These are phyloP conservation scores for Nigrospora sphaerica DNA, from an alignment of 2,329 filamentous ascomycete genomes.

Conservation along the genomic window DNA sequence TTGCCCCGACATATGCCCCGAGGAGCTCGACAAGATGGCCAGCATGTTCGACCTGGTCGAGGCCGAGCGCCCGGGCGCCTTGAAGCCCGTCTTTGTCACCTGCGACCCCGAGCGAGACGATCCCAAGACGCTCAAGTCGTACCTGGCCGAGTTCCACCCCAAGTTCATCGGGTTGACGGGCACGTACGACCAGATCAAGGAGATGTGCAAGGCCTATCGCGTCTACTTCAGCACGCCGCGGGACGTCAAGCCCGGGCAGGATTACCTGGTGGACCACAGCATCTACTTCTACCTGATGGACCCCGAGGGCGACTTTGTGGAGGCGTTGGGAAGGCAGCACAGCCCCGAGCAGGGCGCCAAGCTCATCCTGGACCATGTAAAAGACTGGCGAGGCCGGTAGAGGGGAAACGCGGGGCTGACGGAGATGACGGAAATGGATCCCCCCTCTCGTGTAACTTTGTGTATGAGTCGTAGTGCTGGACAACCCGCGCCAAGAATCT, in stretches of 20 bases:
- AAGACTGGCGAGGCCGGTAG: constrained; percentile 38
- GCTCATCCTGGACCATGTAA: constrained; percentile 80
- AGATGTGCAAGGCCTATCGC: constrained; percentile 88
- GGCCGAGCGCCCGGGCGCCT: constrained; percentile 37
- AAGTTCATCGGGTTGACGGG: constrained; percentile 84
- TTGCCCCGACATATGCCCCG: constrained; percentile 97
- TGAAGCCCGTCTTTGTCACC: constrained; percentile 85
- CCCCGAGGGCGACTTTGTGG: constrained; percentile 95
- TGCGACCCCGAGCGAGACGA: constrained; percentile 92
- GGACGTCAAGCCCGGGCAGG: constrained; percentile 83
- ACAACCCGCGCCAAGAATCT: too few species aligned
- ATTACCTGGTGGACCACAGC: constrained; percentile 96
- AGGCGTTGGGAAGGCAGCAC: constrained; percentile 91
- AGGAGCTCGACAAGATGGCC: constrained; percentile 99
- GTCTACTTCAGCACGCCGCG: constrained; percentile 95
- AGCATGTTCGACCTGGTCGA: constrained; percentile 74
- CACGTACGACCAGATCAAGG: constrained; percentile 88
- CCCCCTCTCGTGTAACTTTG: too few species aligned
- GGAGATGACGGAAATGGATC: too few species aligned
- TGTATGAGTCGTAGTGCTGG: too few species aligned
- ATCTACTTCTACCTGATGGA: constrained; percentile 99
- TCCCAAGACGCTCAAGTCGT: constrained; percentile 74
- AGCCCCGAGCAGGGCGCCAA: constrained; percentile 79
- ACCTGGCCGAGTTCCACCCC: constrained; percentile 85
- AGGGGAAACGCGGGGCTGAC: neutral